Conservation (phyloP, 352 stramenopile species). For the Pythium angustatum region DNA sequence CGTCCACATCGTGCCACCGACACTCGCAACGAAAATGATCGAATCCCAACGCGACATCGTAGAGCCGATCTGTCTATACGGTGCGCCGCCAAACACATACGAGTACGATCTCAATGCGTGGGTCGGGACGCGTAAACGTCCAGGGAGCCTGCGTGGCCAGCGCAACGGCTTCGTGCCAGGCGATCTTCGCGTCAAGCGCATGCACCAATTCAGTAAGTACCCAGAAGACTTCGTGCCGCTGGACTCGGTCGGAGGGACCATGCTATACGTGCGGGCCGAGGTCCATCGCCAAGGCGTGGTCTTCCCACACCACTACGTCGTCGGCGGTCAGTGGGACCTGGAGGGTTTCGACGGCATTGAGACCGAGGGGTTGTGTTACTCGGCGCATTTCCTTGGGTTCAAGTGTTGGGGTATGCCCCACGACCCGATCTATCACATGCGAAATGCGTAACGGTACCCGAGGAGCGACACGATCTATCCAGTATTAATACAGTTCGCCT, state of each 20-base stretch:
- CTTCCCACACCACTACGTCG: constrained; percentile 46
- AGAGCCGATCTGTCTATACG: constrained; percentile 26
- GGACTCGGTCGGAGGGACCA: constrained; percentile 53
- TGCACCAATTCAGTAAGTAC: constrained; percentile 15
- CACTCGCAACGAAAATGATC: constrained; percentile 39
- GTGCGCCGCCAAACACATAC: constrained; percentile 1
- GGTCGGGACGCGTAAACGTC: constrained; percentile 23
- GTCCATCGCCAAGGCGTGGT: constrained; percentile 52
- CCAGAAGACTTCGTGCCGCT: constrained; percentile 28
- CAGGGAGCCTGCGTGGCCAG: constrained; percentile 4
- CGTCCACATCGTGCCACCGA: constrained; percentile 30
- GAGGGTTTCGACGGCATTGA: constrained; percentile 58
- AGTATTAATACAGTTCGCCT: too few species aligned
- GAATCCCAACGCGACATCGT: constrained; percentile 27
- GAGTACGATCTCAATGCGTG: constrained; percentile 36
- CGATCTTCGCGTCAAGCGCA: constrained; percentile 1
- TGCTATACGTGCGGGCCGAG: constrained; percentile 50
- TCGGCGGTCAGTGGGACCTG: constrained; percentile 43
- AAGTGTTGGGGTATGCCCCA: constrained; percentile 55
- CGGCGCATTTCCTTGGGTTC: constrained; percentile 47
- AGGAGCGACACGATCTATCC: too few species aligned
- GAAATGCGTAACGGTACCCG: not conserved
- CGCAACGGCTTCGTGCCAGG: constrained; percentile 18
- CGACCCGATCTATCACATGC: constrained; percentile 12
- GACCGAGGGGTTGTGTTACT: constrained; percentile 55